Evolutionary conservation across 2,329 filamentous ascomycete species (phyloP).

Genomic region (Didymella lethalis): DNA sequence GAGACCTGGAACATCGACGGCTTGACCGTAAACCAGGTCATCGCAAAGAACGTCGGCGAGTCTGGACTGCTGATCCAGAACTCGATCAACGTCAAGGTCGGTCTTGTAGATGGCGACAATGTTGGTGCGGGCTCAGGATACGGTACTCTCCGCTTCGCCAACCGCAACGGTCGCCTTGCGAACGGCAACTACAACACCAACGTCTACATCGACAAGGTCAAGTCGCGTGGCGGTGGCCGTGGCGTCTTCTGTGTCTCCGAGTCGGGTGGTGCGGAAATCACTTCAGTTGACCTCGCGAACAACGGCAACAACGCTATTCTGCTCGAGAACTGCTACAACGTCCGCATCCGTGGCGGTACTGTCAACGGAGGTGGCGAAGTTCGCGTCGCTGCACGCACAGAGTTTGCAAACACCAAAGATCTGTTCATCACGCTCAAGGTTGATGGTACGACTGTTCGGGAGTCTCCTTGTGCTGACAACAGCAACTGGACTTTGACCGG

Average conservation of each 20-base stretch:
- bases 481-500: conserved; percentile 61
- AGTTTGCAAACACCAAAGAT: conserved; percentile 64
- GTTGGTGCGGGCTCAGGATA: conserved; percentile 63
- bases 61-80: conserved; percentile 65
- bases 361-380: conserved; percentile 66
- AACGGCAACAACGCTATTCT: conserved; percentile 66
- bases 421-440: conserved; percentile 61
- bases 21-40: conserved; percentile 60
- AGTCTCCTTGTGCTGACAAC: conserved; percentile 63
- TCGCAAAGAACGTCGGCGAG: conserved; percentile 63
- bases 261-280: conserved; percentile 63
- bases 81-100: conserved; percentile 61
- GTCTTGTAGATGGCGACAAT: conserved; percentile 65
- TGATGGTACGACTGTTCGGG: conserved; percentile 60
- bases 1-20: conserved; percentile 68
- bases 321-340: conserved; percentile 67
- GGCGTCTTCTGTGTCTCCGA: conserved; percentile 66
- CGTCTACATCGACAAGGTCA: conserved; percentile 61
- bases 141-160: conserved; percentile 65
- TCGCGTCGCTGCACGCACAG: conserved; percentile 59
- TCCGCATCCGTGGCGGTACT: conserved; percentile 60
- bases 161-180: conserved; percentile 61
- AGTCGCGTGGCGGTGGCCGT: conserved; percentile 64
- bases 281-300: conserved; percentile 58
- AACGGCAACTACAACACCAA: conserved; percentile 62